A percentile compares a stretch with the other conserved stretches of the same genome.
Conservation (phyloP, 768 basidiomycete genomes). For the Hypholoma fasciculare region DNA sequence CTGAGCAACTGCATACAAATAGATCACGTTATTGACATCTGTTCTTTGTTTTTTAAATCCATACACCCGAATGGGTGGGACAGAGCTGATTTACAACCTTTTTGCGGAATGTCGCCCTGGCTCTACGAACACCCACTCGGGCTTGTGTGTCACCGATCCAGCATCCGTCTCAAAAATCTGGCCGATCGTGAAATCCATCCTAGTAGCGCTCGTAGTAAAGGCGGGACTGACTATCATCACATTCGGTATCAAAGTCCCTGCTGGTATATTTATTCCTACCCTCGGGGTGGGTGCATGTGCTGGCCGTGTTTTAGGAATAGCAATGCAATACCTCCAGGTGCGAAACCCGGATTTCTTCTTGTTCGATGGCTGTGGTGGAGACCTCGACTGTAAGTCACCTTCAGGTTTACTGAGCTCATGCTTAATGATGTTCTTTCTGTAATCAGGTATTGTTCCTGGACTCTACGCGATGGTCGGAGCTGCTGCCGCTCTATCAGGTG, state of each 20-base stretch:
- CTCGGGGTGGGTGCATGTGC: constrained; percentile 94
- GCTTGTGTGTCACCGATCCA: constrained; percentile 72
- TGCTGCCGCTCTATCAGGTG: constrained; percentile 92
- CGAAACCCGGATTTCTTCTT: constrained; percentile 56
- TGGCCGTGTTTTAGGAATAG: constrained; percentile 83
- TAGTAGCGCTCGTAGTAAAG: constrained; percentile 82
- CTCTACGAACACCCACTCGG: constrained; percentile 53
- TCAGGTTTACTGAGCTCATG: background rate
- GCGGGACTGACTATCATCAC: constrained; percentile 81
- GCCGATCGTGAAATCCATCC: constrained; percentile 64
- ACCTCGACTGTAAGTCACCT: constrained; percentile 56
- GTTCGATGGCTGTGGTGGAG: constrained; percentile 67
- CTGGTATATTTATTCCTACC: constrained; percentile 96
- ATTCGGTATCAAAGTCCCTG: constrained; percentile 89
- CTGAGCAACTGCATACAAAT: constrained; percentile 2
- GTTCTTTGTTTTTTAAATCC: constrained; percentile 83
- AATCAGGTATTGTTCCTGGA: constrained; percentile 75
- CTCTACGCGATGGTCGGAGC: constrained; percentile 97
- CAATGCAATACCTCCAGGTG: constrained; percentile 74
- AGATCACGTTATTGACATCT: constrained; percentile 82
- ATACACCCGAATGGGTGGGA: constrained; percentile 91
- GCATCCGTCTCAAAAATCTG: constrained; percentile 53
- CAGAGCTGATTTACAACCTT: constrained; percentile 90
- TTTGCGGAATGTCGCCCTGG: constrained; percentile 81
- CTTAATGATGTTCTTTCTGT: background rate